These are phyloP conservation scores for Termitomyces sp. DNA, from an alignment of 768 basidiomycete species.

Conservation along the genomic window DNA sequence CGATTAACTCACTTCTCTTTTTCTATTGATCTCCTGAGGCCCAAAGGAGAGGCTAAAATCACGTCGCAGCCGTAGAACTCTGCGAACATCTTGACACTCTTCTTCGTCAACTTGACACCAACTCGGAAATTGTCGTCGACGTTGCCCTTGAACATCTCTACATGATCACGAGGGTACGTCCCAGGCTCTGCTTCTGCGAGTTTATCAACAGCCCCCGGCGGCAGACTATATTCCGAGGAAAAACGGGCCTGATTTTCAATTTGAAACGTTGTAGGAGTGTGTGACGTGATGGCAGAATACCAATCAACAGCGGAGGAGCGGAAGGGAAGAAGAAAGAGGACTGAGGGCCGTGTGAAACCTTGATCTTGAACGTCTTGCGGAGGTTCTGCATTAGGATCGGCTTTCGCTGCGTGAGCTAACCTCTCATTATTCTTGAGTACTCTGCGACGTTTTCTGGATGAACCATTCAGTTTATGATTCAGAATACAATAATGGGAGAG, in stretches of 20 bases:
- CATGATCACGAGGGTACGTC: slow-evolving; percentile 81
- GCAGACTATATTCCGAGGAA: slow-evolving; percentile 74
- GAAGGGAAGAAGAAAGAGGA: slow-evolving; percentile 90
- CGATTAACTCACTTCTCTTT: slow-evolving; percentile 72
- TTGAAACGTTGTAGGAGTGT: slow-evolving; percentile 71
- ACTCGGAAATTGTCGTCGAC: slow-evolving; percentile 92
- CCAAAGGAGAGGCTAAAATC: slow-evolving; percentile 90
- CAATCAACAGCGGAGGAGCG: slow-evolving; percentile 84
- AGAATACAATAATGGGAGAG: not conserved
- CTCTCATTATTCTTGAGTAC: slow-evolving; percentile 94
- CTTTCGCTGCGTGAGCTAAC: slow-evolving; percentile 65
- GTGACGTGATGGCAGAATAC: slow-evolving; percentile 73
- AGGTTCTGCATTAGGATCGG: slow-evolving; percentile 42
- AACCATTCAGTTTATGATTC: not conserved
- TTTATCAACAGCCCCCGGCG: slow-evolving; percentile 76
- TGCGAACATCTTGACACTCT: slow-evolving; percentile 86
- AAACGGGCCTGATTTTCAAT: slow-evolving; percentile 88
- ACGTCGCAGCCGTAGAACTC: slow-evolving; percentile 91
- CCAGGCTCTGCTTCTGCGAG: slow-evolving; percentile 67
- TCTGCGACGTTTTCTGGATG: slow-evolving; percentile 78
- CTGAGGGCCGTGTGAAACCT: slow-evolving; percentile 94
- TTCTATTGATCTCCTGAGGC: slow-evolving; percentile 85
- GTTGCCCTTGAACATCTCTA: slow-evolving; percentile 95
- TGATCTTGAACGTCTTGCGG: slow-evolving; percentile 88
- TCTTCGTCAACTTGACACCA: slow-evolving; percentile 89